These are phyloP conservation scores for Colletotrichum gigasporum DNA, from an alignment of 2,329 filamentous ascomycete genomes.

Conservation along the genomic window DNA sequence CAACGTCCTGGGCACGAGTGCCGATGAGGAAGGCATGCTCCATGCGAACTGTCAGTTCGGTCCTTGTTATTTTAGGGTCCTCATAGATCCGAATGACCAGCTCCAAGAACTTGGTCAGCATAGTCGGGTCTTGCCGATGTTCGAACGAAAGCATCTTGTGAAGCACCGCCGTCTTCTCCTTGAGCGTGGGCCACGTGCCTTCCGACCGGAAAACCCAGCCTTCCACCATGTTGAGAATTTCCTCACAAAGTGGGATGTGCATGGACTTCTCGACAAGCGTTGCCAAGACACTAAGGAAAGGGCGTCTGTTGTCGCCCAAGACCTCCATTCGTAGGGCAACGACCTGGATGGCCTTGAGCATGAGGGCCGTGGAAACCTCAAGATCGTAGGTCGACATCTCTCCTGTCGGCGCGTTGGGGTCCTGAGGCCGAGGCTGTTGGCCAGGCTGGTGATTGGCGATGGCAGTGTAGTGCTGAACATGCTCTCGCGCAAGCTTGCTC, in stretches of 20 bases:
- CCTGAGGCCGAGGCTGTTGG: conserved; percentile 50
- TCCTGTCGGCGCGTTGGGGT: conserved; percentile 62
- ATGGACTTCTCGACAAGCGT: conserved; percentile 95
- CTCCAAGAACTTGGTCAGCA: conserved; percentile 93
- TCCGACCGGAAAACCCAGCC: conserved; percentile 95
- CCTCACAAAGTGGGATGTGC: conserved; percentile 86
- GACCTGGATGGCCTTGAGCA: conserved; percentile 95
- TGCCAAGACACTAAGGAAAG: conserved; percentile 94
- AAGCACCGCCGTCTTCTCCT: conserved; percentile 98
- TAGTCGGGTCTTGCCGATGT: conserved; percentile 80
- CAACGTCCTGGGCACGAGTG: conserved; percentile 89
- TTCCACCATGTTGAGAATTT: conserved; percentile 93
- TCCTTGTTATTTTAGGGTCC: conserved; percentile 93
- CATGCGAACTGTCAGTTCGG: conserved; percentile 94
- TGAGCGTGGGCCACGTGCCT: conserved; percentile 95
- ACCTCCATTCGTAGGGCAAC: conserved; percentile 92
- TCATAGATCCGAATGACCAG: conserved; percentile 98
- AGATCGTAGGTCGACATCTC: conserved; percentile 80
- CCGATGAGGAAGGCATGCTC: conserved; percentile 98
- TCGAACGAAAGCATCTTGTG: conserved; percentile 99
- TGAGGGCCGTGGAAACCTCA: conserved; percentile 88
- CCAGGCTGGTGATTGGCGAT: conserved; percentile 61
- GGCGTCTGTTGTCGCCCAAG: conserved; percentile 87
- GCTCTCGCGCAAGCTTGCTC: conserved; percentile 90
- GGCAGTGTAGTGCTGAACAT: conserved; percentile 79